Percentiles rank a stretch among this genome's conserved stretches.
phyloP scores from a whole-genome alignment of 768 basidiomycete species.

The Suillus hirtellus region DNA sequence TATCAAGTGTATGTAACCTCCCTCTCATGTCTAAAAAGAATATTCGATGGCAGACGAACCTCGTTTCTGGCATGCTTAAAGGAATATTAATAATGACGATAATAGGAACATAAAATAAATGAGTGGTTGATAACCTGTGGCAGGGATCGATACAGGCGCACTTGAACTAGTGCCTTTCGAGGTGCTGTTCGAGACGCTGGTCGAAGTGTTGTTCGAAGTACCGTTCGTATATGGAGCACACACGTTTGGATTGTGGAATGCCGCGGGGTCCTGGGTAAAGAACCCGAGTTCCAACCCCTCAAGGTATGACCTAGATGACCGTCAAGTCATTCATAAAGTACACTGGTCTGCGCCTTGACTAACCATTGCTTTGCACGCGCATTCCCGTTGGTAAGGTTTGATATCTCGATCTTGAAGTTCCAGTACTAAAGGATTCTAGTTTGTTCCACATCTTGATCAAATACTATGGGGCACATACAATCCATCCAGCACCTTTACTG shows the following conservation, averaged over 20 bases:
- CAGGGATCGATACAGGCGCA: background rate
- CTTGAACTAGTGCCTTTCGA: constrained; percentile 10
- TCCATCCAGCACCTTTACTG: constrained; percentile 61
- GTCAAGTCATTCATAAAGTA: constrained; percentile 3
- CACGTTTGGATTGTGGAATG: constrained; percentile 53
- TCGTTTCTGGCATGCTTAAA: background rate
- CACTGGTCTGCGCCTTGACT: constrained; percentile 16
- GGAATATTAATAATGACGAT: background rate
- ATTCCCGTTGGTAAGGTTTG: constrained; percentile 44
- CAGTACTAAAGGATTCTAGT: constrained; percentile 45
- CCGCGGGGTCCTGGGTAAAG: constrained; percentile 61
- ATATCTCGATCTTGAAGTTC: constrained; percentile 75
- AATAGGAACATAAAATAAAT: background rate
- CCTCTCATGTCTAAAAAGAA: background rate
- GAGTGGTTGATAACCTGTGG: background rate
- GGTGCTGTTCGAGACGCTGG: background rate
- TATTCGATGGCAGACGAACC: background rate
- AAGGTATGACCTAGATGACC: constrained; percentile 62
- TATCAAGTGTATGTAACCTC: background rate
- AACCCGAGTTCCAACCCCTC: constrained; percentile 60
- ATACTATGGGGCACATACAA: constrained; percentile 43
- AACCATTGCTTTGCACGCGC: constrained; percentile 62
- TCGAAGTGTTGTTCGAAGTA: background rate
- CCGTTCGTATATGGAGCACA: constrained; percentile 50
- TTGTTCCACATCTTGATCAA: background rate